Conservation (phyloP, 2,329 filamentous ascomycete species). For the Bisporella sp. region DNA sequence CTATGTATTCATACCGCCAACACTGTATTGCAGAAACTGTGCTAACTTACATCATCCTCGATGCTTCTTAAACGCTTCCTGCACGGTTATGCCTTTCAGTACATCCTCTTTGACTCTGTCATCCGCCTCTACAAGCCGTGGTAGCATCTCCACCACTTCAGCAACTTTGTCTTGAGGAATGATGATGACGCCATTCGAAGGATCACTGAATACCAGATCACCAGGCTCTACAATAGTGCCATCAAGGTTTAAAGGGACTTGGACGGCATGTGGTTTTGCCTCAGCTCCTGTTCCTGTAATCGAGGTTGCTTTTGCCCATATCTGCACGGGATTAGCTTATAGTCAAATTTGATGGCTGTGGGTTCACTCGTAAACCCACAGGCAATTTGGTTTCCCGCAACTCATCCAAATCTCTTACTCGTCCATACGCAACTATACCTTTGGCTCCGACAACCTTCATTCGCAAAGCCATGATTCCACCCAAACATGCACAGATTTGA, state of each 20-base stretch:
- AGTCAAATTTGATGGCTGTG: too few relatives aligned
- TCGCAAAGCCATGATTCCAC: conserved; percentile 68
- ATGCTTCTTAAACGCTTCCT: conserved; percentile 54
- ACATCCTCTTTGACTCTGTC: conserved; percentile 59
- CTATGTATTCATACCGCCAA: not conserved
- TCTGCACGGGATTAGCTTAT: conserved; percentile 22
- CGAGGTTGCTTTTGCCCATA: conserved; percentile 50
- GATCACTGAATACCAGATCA: conserved; percentile 65
- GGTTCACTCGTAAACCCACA: conserved; percentile 32
- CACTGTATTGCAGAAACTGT: not conserved
- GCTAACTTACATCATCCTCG: conserved; percentile 7
- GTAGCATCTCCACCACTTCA: conserved; percentile 49
- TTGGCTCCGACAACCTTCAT: conserved; percentile 56
- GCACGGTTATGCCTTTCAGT: conserved; percentile 51
- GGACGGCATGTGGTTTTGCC: conserved; percentile 47
- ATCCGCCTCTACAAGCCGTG: conserved; percentile 37
- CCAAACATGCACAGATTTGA: conserved; percentile 64
- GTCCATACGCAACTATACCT: conserved; percentile 60
- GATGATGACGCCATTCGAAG: conserved; percentile 60
- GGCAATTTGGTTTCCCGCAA: conserved; percentile 48
- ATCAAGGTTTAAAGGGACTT: conserved; percentile 37
- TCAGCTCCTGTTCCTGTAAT: conserved; percentile 51
- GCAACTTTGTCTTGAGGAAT: conserved; percentile 56
- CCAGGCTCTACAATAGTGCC: conserved; percentile 41
- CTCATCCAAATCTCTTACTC: conserved; percentile 60